Base-by-base conservation (phyloP, 805 yeast species). In the Starmera dryadoides region DNA sequence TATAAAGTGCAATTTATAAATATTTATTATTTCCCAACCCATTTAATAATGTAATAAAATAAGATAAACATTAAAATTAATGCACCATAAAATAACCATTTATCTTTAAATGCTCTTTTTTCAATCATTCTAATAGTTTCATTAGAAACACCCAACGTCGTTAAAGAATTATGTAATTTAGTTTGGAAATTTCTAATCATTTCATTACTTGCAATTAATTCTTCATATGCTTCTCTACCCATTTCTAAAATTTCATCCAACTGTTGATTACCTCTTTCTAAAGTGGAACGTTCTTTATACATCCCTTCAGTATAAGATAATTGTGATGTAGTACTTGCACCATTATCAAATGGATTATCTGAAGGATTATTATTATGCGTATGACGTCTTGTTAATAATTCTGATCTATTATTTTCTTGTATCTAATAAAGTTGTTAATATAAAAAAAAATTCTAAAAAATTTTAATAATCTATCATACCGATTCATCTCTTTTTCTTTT, bases 211-310 rank as follows among this genome's bases (percentile, higher is more conserved):
- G 82, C 88, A 16, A 84, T 82, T 18, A 93, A 67, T 55, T 89
- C 95, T 37, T 85, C 94, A 47, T 87, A 75, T 2, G 96, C 86
- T 36, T 74, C 73, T 43, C 83, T 77, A 2, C 97, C 98, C 81
- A 86, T 83, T 52, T 86, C 97, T 33, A 93, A 59, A 32, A 93
- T 86, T 47, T 86, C 87, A 56, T 93, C 98, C 44, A 93, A 64
- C 56, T 86, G 95, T 39, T 79, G 79, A 32, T 84, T 79, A 0
- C 95, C 88, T 41, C 85, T 67, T 25, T 72, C 71, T 29, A 84
- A 63, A 7, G 76, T 72, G 34, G 74, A 73, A 34, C 71, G 72
- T 52, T 93, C 98, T 45, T 81, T 76, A 45, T 72, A 66, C 41
- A 86, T 61, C 0, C 94, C 95, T 37, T 81, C 80, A 43, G 68